Evolutionary conservation across 345 rosid species (phyloP).

Genomic region (Mangifera indica): DNA sequence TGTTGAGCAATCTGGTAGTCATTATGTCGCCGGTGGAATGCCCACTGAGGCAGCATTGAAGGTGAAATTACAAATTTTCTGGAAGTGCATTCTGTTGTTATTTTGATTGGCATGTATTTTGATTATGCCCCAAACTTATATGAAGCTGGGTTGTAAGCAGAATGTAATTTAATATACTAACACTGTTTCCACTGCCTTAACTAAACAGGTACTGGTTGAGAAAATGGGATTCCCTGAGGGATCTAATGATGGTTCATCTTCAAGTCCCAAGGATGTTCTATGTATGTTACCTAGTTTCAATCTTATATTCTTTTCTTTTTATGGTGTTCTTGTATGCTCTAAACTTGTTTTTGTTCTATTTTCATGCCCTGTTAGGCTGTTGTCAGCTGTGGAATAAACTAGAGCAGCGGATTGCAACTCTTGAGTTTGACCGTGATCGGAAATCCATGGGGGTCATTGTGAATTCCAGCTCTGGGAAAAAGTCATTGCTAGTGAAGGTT

Average conservation of each 20-base stretch:
- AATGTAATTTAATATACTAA: neutral
- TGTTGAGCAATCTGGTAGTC: constrained; percentile 62
- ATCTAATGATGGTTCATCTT: constrained; percentile 34
- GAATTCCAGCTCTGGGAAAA: constrained; percentile 66
- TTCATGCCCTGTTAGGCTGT: constrained; percentile 48
- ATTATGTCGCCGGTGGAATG: constrained; percentile 67
- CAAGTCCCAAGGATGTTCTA: constrained; percentile 38
- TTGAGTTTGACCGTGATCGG: constrained; percentile 87
- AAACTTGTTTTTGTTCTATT: neutral
- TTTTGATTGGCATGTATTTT: neutral
- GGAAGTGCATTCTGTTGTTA: neutral
- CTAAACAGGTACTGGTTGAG: constrained; percentile 79
- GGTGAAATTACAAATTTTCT: constrained; percentile 40
- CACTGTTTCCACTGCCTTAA: neutral
- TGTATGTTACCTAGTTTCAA: constrained; percentile 40
- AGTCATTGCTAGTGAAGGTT: constrained; percentile 87
- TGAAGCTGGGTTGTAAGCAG: neutral
- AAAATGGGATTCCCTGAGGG: constrained; percentile 87
- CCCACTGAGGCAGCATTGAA: constrained; percentile 97
- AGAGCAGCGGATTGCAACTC: constrained; percentile 85
- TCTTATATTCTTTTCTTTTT: constrained; percentile 1
- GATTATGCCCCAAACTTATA: neutral
- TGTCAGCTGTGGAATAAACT: constrained; percentile 60
- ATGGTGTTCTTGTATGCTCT: neutral
- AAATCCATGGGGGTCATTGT: constrained; percentile 99